Evolutionary conservation across 2,329 filamentous ascomycete species (phyloP).

Genomic region (Niveomyces coronatus): DNA sequence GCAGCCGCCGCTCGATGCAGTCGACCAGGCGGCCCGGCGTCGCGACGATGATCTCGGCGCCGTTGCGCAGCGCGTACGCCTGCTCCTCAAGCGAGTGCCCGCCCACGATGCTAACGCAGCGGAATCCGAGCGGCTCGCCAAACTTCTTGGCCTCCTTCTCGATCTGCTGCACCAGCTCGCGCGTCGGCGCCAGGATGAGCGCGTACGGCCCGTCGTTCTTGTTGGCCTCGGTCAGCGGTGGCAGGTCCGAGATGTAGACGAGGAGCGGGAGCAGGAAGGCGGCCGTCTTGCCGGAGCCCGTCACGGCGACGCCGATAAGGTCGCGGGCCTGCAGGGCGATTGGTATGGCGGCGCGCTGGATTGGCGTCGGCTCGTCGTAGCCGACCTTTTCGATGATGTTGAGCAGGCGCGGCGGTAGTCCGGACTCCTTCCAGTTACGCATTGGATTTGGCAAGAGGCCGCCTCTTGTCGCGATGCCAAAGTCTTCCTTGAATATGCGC

Average conservation of each 20-base stretch:
- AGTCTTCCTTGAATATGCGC: slow-evolving; percentile 99
- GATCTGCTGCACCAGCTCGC: slow-evolving; percentile 96
- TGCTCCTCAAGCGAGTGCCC: slow-evolving; percentile 94
- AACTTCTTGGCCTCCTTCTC: slow-evolving; percentile 92
- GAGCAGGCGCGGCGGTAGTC: slow-evolving; percentile 64
- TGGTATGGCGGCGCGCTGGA: slow-evolving; percentile 90
- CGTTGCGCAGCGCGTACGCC: slow-evolving; percentile 77
- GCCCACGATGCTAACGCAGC: slow-evolving; percentile 94
- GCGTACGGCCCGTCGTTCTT: slow-evolving; percentile 95
- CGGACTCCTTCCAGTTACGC: slow-evolving; percentile 85
- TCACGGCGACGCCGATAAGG: slow-evolving; percentile 95
- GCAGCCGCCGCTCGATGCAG: slow-evolving; percentile 84
- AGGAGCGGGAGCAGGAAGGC: slow-evolving; percentile 86
- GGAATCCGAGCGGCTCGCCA: slow-evolving; percentile 81
- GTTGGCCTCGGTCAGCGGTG: slow-evolving; percentile 70
- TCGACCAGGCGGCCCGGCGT: slow-evolving; percentile 94
- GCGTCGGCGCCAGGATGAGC: slow-evolving; percentile 92
- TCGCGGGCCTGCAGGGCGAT: slow-evolving; percentile 88
- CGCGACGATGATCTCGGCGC: slow-evolving; percentile 96
- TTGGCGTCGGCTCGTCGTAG: slow-evolving; percentile 83
- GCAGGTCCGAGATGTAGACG: slow-evolving; percentile 87
- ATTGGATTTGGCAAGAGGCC: slow-evolving; percentile 90
- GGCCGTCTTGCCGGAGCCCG: slow-evolving; percentile 96
- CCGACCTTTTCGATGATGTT: slow-evolving; percentile 76
- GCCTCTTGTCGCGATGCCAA: slow-evolving; percentile 91